Evolutionary conservation across 2,329 filamentous ascomycete species (phyloP), one percentile per base, ranked within the genome.

Genomic region (Colletotrichum somersetense): DNA sequence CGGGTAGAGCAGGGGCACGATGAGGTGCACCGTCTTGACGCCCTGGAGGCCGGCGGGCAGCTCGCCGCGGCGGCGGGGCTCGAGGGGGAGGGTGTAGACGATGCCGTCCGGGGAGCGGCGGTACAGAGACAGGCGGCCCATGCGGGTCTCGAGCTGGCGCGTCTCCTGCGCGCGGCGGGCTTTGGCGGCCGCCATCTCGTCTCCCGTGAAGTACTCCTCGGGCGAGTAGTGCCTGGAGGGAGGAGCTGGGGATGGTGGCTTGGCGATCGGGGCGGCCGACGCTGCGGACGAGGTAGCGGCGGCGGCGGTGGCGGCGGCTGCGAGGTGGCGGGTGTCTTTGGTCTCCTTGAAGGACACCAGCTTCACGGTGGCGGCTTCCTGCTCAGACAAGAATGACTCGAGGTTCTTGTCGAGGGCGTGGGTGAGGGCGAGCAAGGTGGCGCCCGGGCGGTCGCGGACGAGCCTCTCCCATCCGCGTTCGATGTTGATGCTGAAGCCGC

Each of bases 401-500:
- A 96, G 83, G 67, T 91, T 88, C 80, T 88, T 92, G 78, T 96
- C 93, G 38, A 96, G 84, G 23, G 87, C 87, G 77, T 93, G 92
- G 74, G 92, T 87, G 74, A 92, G 85, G 20, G 86, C 85, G 59
- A 96, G 83, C 0, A 96, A 82, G 0, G 91, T 93, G 12, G 84
- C 82, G 7, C 82, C 86, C 5, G 83, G 83, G 53, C 87, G 85
- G 55, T 88, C 87, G 52, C 86, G 80, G 0, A 89, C 89, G 62
- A 96, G 85, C 50, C 82, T 85, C 72, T 91, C 89, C 83, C 94
- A 96, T 11, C 93, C 93, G 74, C 85, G 87, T 78, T 95, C 92
- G 48, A 96, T 88, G 80, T 95, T 96, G 80, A 93, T 88, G 77
- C 91, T 88, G 78, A 92, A 95, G 1, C 90, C 91, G 73, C 91